Evolutionary conservation across 257 asterid genomes (phyloP).

Genomic region (Penstemon eatonii): DNA sequence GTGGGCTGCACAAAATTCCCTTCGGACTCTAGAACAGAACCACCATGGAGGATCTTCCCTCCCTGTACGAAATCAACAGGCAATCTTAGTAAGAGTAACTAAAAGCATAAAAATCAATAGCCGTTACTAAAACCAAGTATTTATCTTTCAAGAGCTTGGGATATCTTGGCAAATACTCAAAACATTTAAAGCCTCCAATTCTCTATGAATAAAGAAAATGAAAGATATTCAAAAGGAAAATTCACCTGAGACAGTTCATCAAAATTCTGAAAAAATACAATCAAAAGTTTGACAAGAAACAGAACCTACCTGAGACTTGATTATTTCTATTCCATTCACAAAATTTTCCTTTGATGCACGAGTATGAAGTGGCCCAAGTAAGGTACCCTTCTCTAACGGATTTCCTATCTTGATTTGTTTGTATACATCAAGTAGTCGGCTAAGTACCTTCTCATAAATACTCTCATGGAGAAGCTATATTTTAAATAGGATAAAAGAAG

Average conservation of each 20-base stretch:
- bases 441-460: conserved; percentile 73
- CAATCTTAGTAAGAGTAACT: neutral
- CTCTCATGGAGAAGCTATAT: conserved; percentile 87
- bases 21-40: conserved; percentile 62
- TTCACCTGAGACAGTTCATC: neutral
- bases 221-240: neutral
- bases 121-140: too few relatives aligned
- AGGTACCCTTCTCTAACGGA: conserved; percentile 83
- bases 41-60: conserved; percentile 81
- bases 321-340: conserved; percentile 70
- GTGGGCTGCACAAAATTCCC: conserved; percentile 97
- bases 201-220: neutral
- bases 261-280: neutral
- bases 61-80: conserved; percentile 55
- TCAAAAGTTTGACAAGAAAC: conserved; percentile 6
- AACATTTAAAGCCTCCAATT: neutral
- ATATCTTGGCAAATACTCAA: neutral
- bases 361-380: conserved; percentile 95
- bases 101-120: neutral
- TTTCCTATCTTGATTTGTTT: conserved; percentile 89
- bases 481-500: conserved; percentile 17
- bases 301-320: conserved; percentile 74
- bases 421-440: conserved; percentile 72
- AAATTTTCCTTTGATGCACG: conserved; percentile 66
- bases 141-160: neutral